Evolutionary conservation across 352 stramenopile genomes (phyloP).

Genomic region (Phytophthora melonis): DNA sequence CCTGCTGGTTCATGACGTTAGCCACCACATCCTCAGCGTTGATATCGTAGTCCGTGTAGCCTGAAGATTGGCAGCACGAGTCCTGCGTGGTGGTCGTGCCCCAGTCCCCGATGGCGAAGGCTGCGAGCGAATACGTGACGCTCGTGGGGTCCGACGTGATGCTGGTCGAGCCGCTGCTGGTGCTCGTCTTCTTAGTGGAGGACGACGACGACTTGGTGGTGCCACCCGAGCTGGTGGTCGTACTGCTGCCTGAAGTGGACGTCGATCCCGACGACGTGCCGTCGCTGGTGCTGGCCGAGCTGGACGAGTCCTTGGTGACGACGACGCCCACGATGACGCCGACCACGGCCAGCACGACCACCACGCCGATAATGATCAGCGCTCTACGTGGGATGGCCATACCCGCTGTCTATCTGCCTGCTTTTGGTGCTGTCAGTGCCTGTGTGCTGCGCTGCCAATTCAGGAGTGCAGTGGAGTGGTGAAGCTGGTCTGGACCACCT

Average conservation of each 20-base stretch:
- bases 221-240: conserved; percentile 8
- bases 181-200: conserved; percentile 25
- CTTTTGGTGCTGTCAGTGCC: neutral
- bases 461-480: conserved; percentile 17
- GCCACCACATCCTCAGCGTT: conserved; percentile 69
- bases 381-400: conserved; percentile 36
- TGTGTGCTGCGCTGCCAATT: conserved; percentile 25
- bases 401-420: conserved; percentile 1
- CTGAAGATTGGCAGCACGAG: conserved; percentile 70
- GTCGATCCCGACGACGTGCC: conserved; percentile 21
- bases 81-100: conserved; percentile 60
- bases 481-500: conserved; percentile 21
- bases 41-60: conserved; percentile 65
- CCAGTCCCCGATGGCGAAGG: conserved; percentile 79
- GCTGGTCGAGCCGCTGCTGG: conserved; percentile 18
- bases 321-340: conserved; percentile 55
- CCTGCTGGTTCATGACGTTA: conserved; percentile 64
- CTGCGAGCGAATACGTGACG: conserved; percentile 52
- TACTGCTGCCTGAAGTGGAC: conserved; percentile 18
- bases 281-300: conserved; percentile 34
- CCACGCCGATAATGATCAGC: conserved; percentile 45
- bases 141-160: conserved; percentile 44
- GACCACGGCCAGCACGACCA: conserved; percentile 54
- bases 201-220: conserved; percentile 32
- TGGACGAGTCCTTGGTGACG: conserved; percentile 30